Percentiles rank a stretch among this genome's conserved stretches.
Evolutionary conservation across 2,329 filamentous ascomycete species (phyloP).

Genomic region (Torrubiella hemipterigena): DNA sequence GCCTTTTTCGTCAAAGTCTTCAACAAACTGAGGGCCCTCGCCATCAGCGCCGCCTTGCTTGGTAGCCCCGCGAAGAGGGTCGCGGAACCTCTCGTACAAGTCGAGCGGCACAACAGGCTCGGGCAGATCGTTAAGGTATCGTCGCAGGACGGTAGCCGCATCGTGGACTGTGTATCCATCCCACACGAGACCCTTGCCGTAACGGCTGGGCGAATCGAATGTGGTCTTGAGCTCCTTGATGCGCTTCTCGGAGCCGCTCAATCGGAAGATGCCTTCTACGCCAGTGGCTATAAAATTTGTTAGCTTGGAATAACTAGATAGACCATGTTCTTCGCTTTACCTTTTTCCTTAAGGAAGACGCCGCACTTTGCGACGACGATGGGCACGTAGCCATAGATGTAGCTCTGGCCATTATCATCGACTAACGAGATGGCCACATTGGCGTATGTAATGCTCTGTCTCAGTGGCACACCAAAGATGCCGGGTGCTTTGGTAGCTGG

Average conservation of each 20-base stretch:
- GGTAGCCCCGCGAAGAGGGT: constrained; percentile 61
- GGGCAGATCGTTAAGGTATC: constrained; percentile 91
- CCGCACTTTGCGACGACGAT: constrained; percentile 98
- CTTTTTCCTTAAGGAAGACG: constrained; percentile 95
- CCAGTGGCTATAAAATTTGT: constrained; percentile 56
- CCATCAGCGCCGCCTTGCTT: constrained; percentile 62
- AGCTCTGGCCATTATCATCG: constrained; percentile 84
- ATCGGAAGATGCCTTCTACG: constrained; percentile 89
- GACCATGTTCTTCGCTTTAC: constrained; percentile 36
- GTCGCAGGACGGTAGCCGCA: constrained; percentile 87
- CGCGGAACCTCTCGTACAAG: constrained; percentile 82
- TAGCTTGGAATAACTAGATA: constrained; percentile 4
- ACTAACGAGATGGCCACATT: constrained; percentile 96
- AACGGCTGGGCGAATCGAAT: constrained; percentile 90
- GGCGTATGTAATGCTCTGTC: constrained; percentile 90
- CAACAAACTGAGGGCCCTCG: constrained; percentile 57
- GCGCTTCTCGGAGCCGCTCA: constrained; percentile 92
- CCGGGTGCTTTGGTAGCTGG: constrained; percentile 47
- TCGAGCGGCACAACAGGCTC: constrained; percentile 93
- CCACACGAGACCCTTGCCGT: constrained; percentile 95
- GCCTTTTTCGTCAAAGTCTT: constrained; percentile 47
- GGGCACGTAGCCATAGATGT: constrained; percentile 96
- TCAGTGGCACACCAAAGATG: constrained; percentile 89
- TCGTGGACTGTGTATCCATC: constrained; percentile 97
- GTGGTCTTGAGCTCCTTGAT: constrained; percentile 91